These are phyloP conservation scores for Syzygium aqueum DNA, from an alignment of 345 rosid species.

Conservation along the genomic window DNA sequence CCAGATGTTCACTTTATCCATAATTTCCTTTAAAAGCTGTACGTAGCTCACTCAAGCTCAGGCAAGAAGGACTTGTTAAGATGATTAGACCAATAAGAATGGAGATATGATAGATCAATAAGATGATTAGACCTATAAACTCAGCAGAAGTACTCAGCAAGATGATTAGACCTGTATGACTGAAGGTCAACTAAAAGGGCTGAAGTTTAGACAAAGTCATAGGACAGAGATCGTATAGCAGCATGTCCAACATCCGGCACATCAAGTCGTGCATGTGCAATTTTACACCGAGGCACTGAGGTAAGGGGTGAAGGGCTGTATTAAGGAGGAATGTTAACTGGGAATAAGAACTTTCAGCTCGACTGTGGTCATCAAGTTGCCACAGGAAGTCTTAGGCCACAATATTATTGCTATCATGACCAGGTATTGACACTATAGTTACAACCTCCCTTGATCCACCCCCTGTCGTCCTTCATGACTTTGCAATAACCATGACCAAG, in stretches of 20 bases:
- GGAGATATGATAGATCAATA: not conserved
- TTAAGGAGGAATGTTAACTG: not conserved
- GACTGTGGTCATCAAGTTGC: not conserved
- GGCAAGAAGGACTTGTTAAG: not conserved
- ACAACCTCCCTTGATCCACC: not conserved
- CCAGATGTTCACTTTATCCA: not conserved
- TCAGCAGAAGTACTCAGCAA: not conserved
- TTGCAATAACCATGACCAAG: not conserved
- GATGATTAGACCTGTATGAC: not conserved
- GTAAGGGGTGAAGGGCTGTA: not conserved
- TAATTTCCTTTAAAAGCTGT: not conserved
- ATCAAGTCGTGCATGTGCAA: not conserved
- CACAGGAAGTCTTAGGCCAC: not conserved
- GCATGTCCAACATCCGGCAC: not conserved
- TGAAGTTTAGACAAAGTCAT: not conserved
- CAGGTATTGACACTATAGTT: not conserved
- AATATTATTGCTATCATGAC: not conserved
- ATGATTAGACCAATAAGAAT: not conserved
- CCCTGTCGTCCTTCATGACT: not conserved
- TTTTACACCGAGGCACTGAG: not conserved
- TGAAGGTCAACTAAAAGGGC: not conserved
- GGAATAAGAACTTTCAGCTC: not conserved
- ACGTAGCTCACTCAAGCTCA: not conserved
- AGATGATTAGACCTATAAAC: not conserved
- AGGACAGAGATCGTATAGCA: not conserved